Base-by-base conservation (phyloP, 495 filamentous ascomycete species). In the Aspergillus olivimuriae region DNA sequence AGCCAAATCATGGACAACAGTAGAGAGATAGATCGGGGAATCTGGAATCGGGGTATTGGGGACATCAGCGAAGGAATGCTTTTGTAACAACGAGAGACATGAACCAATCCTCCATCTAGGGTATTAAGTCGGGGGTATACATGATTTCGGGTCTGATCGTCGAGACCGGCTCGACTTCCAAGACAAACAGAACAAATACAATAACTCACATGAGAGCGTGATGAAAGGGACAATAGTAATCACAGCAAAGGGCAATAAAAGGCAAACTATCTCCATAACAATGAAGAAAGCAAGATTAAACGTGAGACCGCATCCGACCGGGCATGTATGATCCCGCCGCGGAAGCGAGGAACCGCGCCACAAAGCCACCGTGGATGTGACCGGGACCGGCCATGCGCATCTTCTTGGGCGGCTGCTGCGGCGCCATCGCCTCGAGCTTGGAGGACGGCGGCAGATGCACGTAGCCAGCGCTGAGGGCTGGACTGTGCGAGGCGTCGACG, bases 391-490 rank as follows among this genome's bases (percentile, higher is more conserved):
- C 34, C 36, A 61, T 49, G 46, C 63, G 67, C 51, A 69, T 55
- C 53, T 71, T 73, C 64, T 73, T 73, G 53, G 52, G 60, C 0
- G 67, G 56, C 43, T 69, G n/a, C n/a, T n/a, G 67, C 17, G 58
- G 58, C 15, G 46, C 18, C 5, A 28, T 28, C 2, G 60, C 56
- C 14, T 65, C 53, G 10, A 53, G 46, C 48, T 68, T 66, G 4
- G 40, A 5, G 15, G 59, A 55, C 14, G 53, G 24, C 7, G 52
- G 31, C 16, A 68, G 53, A 31, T 62, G 58, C 20, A 69, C 53
- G 33, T 66, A 69, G 51, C 63, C 58, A 41, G 60, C 57, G 42
- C 46, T 57, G 36, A 65, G 43, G 1, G 59, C 57, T 4, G 65
- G 67, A 41, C 67, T 73, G 39, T 43, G 55, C 31, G 34, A 55